Base-by-base conservation (phyloP, 2,329 filamentous ascomycete genomes). In the Aspergillus quadricinctus region DNA sequence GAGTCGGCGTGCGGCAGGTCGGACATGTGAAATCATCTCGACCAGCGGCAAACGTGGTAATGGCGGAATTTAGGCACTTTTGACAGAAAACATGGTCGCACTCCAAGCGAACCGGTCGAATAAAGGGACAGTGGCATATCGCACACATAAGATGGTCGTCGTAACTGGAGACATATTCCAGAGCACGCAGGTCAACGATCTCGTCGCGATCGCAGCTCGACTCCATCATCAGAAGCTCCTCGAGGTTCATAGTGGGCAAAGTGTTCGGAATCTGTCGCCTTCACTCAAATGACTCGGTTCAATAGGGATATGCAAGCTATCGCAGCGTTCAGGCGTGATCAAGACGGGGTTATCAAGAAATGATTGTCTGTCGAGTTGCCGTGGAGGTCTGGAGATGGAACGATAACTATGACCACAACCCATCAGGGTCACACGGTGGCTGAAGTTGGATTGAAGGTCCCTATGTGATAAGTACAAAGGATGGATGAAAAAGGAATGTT, bases 31-130 rank as follows among this genome's bases (percentile, higher is more conserved):
- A 76, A 29, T 72, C 67, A 14, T 71, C 65, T 49, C 68, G 65
- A 48, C 61, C 62, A 56, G 64, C 55, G 48, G 59, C 62, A 53
- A 71, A 69, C 25, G 65, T 72, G 40, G 67, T 74, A 66, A 80
- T 79, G 14, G 77, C 77, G 48, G 77, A 73, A 51, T 77, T 77
- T 57, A 87, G 75, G 64, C 84, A 87, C 25, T 80, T 77, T 53
- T 78, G 74, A 71, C 84, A 87, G 72, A 87, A 87, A 60, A 83
- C 81, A 72, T 87, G 84, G 60, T 86, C 83, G 70, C 84, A 87
- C 61, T 81, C 76, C 49, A 84, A 73, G 62, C 82, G 76, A 48
- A 85, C 77, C 1, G 84, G 84, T 52, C 79, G 74, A 54, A 86
- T 78, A 64, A 86, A 85, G 7, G 84, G 82, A 58, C 81, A 83